Percentiles rank a stretch among this genome's conserved stretches.
Conservation (phyloP, 2,329 filamentous ascomycete species). For the Chaetomiaceae sp. region DNA sequence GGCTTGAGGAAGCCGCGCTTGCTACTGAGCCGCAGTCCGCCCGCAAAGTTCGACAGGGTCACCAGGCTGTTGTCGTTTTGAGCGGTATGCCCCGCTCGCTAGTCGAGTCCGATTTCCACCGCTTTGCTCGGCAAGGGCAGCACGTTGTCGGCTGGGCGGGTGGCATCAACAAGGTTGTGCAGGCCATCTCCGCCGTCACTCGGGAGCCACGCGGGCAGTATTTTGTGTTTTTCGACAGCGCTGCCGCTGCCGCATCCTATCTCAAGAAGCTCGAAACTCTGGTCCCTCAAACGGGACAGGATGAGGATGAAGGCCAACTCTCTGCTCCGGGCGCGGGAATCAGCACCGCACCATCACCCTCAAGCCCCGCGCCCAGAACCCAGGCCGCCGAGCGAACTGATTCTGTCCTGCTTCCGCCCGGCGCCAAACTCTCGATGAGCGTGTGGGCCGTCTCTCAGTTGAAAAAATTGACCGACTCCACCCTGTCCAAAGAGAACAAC, state of each 20-base stretch:
- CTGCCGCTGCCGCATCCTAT: slow-evolving; percentile 51
- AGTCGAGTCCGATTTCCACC: slow-evolving; percentile 63
- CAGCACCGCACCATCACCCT: too few species aligned
- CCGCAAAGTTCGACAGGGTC: background rate
- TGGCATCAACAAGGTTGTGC: slow-evolving; percentile 58
- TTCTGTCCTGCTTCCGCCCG: too few species aligned
- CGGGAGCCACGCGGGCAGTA: slow-evolving; percentile 60
- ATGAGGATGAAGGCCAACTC: background rate
- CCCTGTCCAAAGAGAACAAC: too few species aligned
- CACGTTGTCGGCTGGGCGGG: slow-evolving; percentile 64
- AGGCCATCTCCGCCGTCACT: slow-evolving; percentile 57
- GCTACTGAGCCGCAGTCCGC: background rate
- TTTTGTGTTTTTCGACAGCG: slow-evolving; percentile 60
- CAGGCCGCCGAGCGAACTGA: too few species aligned
- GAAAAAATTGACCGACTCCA: too few species aligned
- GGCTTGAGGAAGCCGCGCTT: slow-evolving; percentile 6
- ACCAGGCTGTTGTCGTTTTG: slow-evolving; percentile 44
- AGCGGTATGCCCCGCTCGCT: slow-evolving; percentile 53
- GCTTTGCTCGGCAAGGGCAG: slow-evolving; percentile 53
- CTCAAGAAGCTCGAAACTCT: slow-evolving; percentile 27
- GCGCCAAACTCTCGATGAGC: too few species aligned
- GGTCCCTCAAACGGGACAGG: slow-evolving; percentile 16
- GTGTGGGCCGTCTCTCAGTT: too few species aligned
- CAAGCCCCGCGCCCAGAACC: too few species aligned
- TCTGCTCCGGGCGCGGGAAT: slow-evolving; percentile 18